Evolutionary conservation across 1,139 yeast genomes (phyloP), one percentile per base, ranked within the genome.

Genomic region (Diutina neorugosa): DNA sequence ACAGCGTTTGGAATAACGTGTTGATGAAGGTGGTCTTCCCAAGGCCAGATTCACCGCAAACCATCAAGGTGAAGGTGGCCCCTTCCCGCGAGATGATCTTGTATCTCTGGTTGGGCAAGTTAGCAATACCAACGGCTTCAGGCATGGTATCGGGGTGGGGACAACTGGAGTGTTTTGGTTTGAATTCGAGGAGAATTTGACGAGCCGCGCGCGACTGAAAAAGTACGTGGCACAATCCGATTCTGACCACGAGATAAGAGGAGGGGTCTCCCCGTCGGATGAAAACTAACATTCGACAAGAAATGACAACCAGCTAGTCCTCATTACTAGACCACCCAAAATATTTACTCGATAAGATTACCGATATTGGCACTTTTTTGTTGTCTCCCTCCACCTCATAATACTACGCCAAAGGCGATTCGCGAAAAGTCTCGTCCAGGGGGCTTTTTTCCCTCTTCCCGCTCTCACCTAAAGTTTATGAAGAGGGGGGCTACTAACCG

Each of bases 21-120:
- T 93, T 93, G 68, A 93, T 77, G 62, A 91, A 93, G 1, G 98
- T 93, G 47, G 97, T 89, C 68, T 93, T 85, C 57, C 97, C 98
- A 53, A 90, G 75, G 5, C 98, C 98, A 55, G 93, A 84, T 69
- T 91, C 98, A 62, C 98, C 98, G 51, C 95, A 94, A 48, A 93
- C 85, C 97, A 93, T 89, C 59, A 93, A 63, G 53, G 97, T 93
- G 74, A 91, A 87, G 23, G 86, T 80, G 55, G 96, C 91, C 49
- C 98, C 98, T 59, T 84, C 78, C 61, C 87, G 86, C 59, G 95
- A 86, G 54, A 91, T 90, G 61, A 89, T 85, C 68, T 89, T 91
- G 73, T 88, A 89, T 67, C 90, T 19, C 74, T 93, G 98, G 66
- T 90, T 90, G 55, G 98, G 98, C 62, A 93, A 78, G 62, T 88